Evolutionary conservation across 75 land plant genomes (phyloP).

Genomic region (Pseudotsuga menziesii): DNA sequence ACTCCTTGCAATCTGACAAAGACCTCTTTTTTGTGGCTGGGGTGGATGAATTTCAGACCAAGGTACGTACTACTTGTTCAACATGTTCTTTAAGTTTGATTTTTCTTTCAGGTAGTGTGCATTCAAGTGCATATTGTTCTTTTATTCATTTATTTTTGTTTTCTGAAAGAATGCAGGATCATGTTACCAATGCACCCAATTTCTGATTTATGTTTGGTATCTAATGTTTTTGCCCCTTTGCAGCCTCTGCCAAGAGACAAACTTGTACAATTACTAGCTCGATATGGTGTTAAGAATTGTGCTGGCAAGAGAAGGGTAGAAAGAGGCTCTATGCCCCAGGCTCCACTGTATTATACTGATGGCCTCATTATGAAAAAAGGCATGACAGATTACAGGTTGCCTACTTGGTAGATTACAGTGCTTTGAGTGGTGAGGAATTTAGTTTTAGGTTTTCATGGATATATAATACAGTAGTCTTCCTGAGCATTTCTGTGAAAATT

Average conservation of each 20-base stretch:
- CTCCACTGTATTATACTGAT: background rate
- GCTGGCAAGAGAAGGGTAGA: background rate
- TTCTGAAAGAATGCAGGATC: background rate
- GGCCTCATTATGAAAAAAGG: background rate
- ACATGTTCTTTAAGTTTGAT: background rate
- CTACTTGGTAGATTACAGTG: background rate
- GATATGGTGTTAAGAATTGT: conserved; percentile 27
- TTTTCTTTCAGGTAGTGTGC: background rate
- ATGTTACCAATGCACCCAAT: too few relatives aligned
- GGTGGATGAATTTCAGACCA: conserved; percentile 46
- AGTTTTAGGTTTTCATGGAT: background rate
- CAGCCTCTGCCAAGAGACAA: conserved; percentile 38
- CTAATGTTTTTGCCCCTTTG: background rate
- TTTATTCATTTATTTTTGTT: background rate
- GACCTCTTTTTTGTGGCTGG: conserved; percentile 57
- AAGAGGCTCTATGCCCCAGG: background rate
- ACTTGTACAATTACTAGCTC: conserved; percentile 32
- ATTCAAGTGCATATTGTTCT: background rate
- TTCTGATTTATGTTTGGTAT: too few relatives aligned
- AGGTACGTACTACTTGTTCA: conserved; percentile 8
- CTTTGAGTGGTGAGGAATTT: background rate
- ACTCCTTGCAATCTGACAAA: conserved; percentile 41
- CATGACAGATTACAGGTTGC: conserved; percentile 32
- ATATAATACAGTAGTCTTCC: conserved; percentile 32
- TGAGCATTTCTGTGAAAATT: conserved; percentile 39